Evolutionary conservation across 192 early-diverging fungal genomes (phyloP).

Genomic region (Coemansia erecta): DNA sequence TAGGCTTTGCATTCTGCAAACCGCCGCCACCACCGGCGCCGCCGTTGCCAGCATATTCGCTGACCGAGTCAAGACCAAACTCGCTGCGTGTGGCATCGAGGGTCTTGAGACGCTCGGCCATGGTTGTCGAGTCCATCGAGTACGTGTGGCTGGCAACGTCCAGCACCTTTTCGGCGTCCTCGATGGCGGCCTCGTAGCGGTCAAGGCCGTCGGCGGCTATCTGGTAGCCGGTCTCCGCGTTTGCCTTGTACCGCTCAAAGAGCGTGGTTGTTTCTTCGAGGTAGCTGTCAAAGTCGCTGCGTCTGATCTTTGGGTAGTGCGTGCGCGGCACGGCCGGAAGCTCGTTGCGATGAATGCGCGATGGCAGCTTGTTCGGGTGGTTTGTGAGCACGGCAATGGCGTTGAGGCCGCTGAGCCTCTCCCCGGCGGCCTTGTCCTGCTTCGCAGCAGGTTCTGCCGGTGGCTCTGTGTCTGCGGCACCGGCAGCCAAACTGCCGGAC

Average conservation of each 20-base stretch:
- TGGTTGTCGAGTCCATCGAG: constrained; percentile 54
- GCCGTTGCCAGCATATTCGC: constrained; percentile 35
- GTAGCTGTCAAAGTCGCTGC: constrained; percentile 86
- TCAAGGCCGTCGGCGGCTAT: constrained; percentile 49
- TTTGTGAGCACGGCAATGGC: constrained; percentile 53
- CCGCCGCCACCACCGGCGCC: constrained; percentile 4
- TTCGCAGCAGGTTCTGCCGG: background rate
- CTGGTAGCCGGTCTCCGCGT: constrained; percentile 55
- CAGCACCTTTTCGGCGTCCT: constrained; percentile 40
- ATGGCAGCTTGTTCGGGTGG: constrained; percentile 48
- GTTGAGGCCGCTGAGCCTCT: constrained; percentile 35
- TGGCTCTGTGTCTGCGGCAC: background rate
- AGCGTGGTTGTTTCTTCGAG: constrained; percentile 66
- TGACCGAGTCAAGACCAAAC: constrained; percentile 55
- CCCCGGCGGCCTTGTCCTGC: background rate
- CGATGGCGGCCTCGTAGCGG: constrained; percentile 54
- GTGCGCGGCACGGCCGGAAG: constrained; percentile 52
- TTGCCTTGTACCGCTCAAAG: constrained; percentile 77
- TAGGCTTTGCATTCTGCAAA: background rate
- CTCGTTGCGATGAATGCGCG: constrained; percentile 52
- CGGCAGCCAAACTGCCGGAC: too few species aligned
- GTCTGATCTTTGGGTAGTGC: constrained; percentile 57
- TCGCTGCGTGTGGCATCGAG: constrained; percentile 52
- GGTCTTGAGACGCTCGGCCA: constrained; percentile 49
- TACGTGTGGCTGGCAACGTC: constrained; percentile 45